Evolutionary conservation across 2,329 filamentous ascomycete genomes (phyloP).

Genomic region (Zymoseptoria crescenta): DNA sequence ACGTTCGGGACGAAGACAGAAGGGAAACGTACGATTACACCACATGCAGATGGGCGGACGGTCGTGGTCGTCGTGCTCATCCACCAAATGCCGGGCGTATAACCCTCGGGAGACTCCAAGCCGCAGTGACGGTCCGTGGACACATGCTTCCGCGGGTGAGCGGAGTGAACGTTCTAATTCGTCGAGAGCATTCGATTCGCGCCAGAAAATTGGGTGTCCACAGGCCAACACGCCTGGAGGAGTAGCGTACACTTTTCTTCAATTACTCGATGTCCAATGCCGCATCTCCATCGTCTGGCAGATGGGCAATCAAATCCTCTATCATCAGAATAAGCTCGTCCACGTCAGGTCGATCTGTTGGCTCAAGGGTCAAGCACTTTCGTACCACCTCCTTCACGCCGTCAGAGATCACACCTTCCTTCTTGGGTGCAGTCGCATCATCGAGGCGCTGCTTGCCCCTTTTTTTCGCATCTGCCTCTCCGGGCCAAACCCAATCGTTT

Average conservation of each 20-base stretch:
- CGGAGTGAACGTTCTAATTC: no score
- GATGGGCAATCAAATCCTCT: constrained; percentile 58
- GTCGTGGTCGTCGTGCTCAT: no score
- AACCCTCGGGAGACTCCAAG: no score
- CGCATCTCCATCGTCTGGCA: constrained; percentile 50
- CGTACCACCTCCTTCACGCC: constrained; percentile 80
- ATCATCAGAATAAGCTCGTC: constrained; percentile 74
- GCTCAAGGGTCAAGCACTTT: constrained; percentile 78
- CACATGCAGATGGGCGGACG: no score
- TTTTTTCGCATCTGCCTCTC: constrained; percentile 60
- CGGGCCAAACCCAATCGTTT: constrained; percentile 94
- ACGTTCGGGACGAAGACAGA: no score
- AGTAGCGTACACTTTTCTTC: constrained; percentile 1
- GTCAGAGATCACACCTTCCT: constrained; percentile 61
- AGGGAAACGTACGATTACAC: no score
- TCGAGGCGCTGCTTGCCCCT: constrained; percentile 47
- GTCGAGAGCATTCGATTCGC: no score
- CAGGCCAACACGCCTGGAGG: no score
- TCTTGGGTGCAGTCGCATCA: constrained; percentile 23
- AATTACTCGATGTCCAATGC: constrained; percentile 23
- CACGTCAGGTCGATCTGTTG: constrained; percentile 77
- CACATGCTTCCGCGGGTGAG: no score
- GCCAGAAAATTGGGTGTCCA: no score
- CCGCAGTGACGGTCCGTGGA: no score
- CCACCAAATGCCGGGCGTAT: no score